These are phyloP conservation scores for Sanghuangporus sanghuang DNA, from an alignment of 1,284 basidiomycete species.

Conservation along the genomic window DNA sequence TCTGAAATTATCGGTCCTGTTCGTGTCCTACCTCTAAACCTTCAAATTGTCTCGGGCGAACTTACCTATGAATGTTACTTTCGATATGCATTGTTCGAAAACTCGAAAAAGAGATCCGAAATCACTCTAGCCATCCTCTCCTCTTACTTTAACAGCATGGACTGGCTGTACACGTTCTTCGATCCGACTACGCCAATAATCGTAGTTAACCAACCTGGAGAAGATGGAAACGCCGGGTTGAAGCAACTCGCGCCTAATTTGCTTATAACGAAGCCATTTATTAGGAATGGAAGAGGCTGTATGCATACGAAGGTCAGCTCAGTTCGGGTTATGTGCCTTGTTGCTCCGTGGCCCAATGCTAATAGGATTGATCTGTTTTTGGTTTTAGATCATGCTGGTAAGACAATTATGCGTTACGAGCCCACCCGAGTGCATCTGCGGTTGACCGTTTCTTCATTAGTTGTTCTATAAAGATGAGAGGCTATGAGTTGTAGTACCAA, in stretches of 20 bases:
- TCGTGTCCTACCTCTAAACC: conserved; percentile 21
- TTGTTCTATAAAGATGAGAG: conserved; percentile 71
- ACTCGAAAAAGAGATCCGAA: conserved; percentile 46
- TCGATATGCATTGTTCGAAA: not conserved
- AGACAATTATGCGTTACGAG: conserved; percentile 15
- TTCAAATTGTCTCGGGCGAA: no score
- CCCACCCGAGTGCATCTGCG: not conserved
- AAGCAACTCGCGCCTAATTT: conserved; percentile 67
- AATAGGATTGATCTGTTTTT: not conserved
- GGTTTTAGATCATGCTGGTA: conserved; percentile 48
- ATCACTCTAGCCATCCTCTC: conserved; percentile 70
- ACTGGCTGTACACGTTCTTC: conserved; percentile 71
- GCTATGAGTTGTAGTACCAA: conserved; percentile 65
- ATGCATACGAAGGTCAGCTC: conserved; percentile 76
- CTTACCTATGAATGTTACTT: not conserved
- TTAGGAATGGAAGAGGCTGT: conserved; percentile 59
- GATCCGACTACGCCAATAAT: conserved; percentile 64
- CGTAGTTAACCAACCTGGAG: conserved; percentile 56
- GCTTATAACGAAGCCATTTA: conserved; percentile 61
- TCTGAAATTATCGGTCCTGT: conserved; percentile 63
- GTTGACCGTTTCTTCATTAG: conserved; percentile 27
- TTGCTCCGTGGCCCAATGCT: not conserved
- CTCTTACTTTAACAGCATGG: conserved; percentile 53
- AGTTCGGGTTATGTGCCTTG: not conserved
- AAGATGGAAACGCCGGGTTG: conserved; percentile 44